A percentile compares a stretch with the other conserved stretches of the same genome.
These are phyloP conservation scores for Eucommia ulmoides DNA, from an alignment of 257 asterid species.

Conservation along the genomic window DNA sequence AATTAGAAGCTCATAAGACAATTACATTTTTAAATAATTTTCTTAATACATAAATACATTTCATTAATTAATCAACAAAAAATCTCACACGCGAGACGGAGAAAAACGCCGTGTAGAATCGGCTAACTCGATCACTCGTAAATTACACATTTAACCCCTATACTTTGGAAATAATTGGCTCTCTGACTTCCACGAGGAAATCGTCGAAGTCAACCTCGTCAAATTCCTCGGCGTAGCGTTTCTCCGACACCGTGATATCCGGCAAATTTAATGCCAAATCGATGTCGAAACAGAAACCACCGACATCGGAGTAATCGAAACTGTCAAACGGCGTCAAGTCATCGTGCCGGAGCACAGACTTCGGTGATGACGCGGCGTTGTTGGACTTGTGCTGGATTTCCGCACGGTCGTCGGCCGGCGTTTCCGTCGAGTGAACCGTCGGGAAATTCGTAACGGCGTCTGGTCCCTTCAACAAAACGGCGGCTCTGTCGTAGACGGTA, in stretches of 20 bases:
- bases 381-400: too few relatives aligned
- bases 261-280: constrained; percentile 40
- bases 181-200: constrained; percentile 37
- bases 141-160: too few relatives aligned
- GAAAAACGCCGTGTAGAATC: too few relatives aligned
- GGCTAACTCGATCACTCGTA: too few relatives aligned
- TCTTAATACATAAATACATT: too few relatives aligned
- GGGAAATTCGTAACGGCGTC: constrained; percentile 63
- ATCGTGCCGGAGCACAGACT: too few relatives aligned
- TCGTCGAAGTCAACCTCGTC: constrained; percentile 68
- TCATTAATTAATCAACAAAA: too few relatives aligned
- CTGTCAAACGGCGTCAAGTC: constrained; percentile 24
- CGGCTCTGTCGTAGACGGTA: constrained; percentile 59
- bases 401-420: constrained; percentile 1
- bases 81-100: too few relatives aligned
- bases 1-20: too few relatives aligned
- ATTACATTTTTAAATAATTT: too few relatives aligned
- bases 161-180: too few relatives aligned
- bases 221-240: constrained; percentile 30
- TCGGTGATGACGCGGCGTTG: too few relatives aligned
- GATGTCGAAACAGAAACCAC: constrained; percentile 15
- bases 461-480: constrained; percentile 53
- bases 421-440: constrained; percentile 6
- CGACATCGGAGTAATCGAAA: constrained; percentile 10
- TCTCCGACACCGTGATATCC: constrained; percentile 15